Base-by-base conservation (phyloP, 805 yeast genomes). In the Ogataea naganishii region DNA sequence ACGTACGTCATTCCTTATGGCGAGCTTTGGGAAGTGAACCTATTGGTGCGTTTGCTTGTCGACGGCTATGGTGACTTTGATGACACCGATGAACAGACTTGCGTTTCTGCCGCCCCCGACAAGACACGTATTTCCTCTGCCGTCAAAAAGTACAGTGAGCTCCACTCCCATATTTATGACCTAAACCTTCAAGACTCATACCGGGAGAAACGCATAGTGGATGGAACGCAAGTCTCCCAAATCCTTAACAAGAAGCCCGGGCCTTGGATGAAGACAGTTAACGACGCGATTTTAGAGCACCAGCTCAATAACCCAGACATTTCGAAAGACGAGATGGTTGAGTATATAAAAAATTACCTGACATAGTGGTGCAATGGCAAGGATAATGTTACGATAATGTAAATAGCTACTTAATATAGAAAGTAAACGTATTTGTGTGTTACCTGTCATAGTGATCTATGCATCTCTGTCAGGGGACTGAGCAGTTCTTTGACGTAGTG, bases 231-330 rank as follows among this genome's bases (percentile, higher is more conserved):
- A 26, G 52, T 89, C 26, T 58, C 69, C 30, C 54, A 60, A 24
- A 52, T 61, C 14, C 52, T 81, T 18, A 56, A 64, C 14, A 59
- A 62, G 32, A 80, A 79, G 46, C 83, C 89, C 0, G 98, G 98
- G 0, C 86, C 88, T 5, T 86, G 96, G 96, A 64, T 89, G 68
- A 63, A 72, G 7, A 54, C 53, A 7, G 54, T 76, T 7, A 66
- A 73, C 35, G 72, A 72, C 6, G 53, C 65, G 26, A 64, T 82
- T 5, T 51, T 84, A 19, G 53, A 64, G 13, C 82, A 88, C 86
- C 96, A 88, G 56, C 58, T 88, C 32, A 86, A 79, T 39, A 53
- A 85, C 43, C 94, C 94, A 1, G 47, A 44, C 0, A 65, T 64
- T 7, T 49, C 64, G 0, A 60, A 57, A 29, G 73, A 67, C 2